A percentile compares a stretch with the other conserved stretches of the same genome.
These are phyloP conservation scores for Wickerhamomyces subpelliculosus DNA, from an alignment of 805 yeast genomes.

Conservation along the genomic window DNA sequence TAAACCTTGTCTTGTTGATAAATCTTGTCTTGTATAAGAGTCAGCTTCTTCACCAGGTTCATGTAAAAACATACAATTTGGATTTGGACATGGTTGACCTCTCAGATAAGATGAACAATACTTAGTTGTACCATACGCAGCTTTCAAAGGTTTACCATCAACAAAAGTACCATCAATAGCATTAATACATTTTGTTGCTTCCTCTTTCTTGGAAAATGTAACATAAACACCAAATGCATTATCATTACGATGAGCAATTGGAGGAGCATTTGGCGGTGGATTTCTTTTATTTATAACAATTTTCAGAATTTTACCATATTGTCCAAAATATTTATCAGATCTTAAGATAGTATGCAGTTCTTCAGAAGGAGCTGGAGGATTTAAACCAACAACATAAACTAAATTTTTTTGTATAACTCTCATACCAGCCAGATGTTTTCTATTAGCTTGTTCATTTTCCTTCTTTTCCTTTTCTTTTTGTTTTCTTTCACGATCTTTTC, in stretches of 20 bases:
- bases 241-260: constrained; percentile 29
- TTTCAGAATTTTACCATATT: constrained; percentile 91
- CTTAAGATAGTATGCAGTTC: constrained; percentile 76
- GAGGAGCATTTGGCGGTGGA: constrained; percentile 26
- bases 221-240: constrained; percentile 94
- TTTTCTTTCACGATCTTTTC: constrained; percentile 74
- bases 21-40: constrained; percentile 83
- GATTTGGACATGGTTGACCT: constrained; percentile 96
- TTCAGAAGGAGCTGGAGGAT: constrained; percentile 75
- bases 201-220: constrained; percentile 88
- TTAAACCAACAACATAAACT: constrained; percentile 92
- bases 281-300: constrained; percentile 84
- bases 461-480: constrained; percentile 87
- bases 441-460: constrained; percentile 73
- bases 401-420: constrained; percentile 97
- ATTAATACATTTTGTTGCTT: constrained; percentile 87
- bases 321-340: constrained; percentile 95
- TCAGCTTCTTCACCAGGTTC: constrained; percentile 99
- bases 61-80: constrained; percentile 97
- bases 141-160: constrained; percentile 84
- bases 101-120: constrained; percentile 94
- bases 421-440: constrained; percentile 92
- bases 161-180: constrained; percentile 90
- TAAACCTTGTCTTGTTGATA: constrained; percentile 67
- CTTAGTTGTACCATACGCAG: constrained; percentile 98